Evolutionary conservation across 176 grass and related monocot genomes (phyloP).

Genomic region (Oryza australiensis): DNA sequence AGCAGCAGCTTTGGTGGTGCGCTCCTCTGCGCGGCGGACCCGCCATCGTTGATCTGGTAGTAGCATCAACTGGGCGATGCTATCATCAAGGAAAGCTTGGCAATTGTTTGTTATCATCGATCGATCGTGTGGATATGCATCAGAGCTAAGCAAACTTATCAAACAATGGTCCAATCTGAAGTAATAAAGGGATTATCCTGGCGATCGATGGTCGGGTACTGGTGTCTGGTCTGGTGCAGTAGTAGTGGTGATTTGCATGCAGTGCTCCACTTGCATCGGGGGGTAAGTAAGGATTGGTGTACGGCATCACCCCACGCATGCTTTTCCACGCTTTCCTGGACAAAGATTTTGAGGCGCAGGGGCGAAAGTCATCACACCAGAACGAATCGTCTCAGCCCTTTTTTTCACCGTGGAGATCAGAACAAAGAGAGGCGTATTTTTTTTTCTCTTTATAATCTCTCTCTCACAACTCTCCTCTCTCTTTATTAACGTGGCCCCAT

Average conservation of each 20-base stretch:
- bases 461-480: too few relatives aligned
- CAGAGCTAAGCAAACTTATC: neutral
- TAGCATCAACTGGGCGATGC: neutral
- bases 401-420: neutral
- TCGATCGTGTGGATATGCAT: neutral
- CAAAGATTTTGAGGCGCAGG: constrained; percentile 21
- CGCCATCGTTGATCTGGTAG: neutral
- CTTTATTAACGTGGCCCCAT: neutral
- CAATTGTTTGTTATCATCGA: neutral
- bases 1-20: neutral
- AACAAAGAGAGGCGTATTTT: neutral
- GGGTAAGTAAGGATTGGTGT: neutral
- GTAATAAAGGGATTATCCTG: neutral
- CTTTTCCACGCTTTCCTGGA: constrained; percentile 37
- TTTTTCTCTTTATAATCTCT: neutral
- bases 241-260: neutral
- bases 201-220: neutral
- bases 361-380: constrained; percentile 4
- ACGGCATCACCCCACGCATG: constrained; percentile 28
- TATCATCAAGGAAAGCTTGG: too few relatives aligned
- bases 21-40: neutral
- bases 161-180: neutral
- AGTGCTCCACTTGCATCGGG: constrained; percentile 2
- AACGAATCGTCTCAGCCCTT: too few relatives aligned
- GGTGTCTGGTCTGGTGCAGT: too few relatives aligned